Conservation (phyloP, 106 monocot species). For the Vanilla planifolia region DNA sequence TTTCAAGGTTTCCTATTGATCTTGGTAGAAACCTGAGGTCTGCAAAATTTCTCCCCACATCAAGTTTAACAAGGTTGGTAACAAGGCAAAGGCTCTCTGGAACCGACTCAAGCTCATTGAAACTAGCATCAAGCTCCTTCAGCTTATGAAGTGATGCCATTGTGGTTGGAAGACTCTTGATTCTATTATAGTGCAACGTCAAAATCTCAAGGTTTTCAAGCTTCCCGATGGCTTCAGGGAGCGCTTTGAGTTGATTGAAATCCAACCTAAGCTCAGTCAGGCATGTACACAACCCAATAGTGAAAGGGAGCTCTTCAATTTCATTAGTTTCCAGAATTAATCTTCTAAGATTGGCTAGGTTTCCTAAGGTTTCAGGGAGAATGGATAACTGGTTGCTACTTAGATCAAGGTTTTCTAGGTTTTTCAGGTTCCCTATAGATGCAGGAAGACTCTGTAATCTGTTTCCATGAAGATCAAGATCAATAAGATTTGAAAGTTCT, state of each 20-base stretch:
- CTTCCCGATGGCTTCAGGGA: constrained; percentile 21
- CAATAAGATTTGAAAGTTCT: constrained; percentile 51
- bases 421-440: constrained; percentile 57
- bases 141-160: constrained; percentile 50
- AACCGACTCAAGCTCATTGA: constrained; percentile 68
- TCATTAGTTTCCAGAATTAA: constrained; percentile 73
- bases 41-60: constrained; percentile 38
- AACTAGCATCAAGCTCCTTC: constrained; percentile 70
- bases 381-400: constrained; percentile 57
- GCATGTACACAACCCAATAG: constrained; percentile 60
- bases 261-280: neutral
- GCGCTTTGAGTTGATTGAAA: neutral
- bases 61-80: constrained; percentile 47
- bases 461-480: constrained; percentile 75
- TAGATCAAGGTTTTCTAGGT: constrained; percentile 51
- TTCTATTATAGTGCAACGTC: constrained; percentile 23
- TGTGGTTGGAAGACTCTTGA: constrained; percentile 62
- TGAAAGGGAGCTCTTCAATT: constrained; percentile 85
- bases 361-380: constrained; percentile 72
- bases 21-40: constrained; percentile 65
- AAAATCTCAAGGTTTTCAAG: constrained; percentile 31
- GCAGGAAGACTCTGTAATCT: constrained; percentile 47
- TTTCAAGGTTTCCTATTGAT: constrained; percentile 84
- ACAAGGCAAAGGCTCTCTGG: constrained; percentile 72
- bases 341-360: constrained; percentile 50